A percentile compares a stretch with the other conserved stretches of the same genome.
These are phyloP conservation scores for Yamadazyma kanchanaburiensis DNA, from an alignment of 1,139 yeast genomes.

Conservation along the genomic window DNA sequence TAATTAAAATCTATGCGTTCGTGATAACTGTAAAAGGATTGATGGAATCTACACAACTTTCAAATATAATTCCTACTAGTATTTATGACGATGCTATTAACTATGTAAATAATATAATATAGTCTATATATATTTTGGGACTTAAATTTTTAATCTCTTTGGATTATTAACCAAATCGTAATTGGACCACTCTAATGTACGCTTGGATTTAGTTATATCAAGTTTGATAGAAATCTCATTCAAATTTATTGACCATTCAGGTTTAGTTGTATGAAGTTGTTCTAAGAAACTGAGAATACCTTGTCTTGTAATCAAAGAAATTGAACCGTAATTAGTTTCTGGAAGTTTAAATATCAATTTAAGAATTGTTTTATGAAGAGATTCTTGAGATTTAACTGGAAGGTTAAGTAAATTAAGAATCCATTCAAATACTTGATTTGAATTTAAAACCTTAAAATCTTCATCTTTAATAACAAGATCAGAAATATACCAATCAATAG, in stretches of 20 bases:
- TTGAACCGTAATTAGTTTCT: constrained; percentile 58
- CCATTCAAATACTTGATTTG: constrained; percentile 52
- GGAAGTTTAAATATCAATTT: constrained; percentile 49
- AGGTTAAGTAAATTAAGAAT: constrained; percentile 51
- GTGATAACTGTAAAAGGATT: constrained; percentile 17
- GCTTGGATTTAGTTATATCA: constrained; percentile 41
- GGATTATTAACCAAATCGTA: constrained; percentile 42
- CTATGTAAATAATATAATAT: constrained; percentile 4
- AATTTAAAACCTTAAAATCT: constrained; percentile 10
- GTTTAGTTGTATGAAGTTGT: constrained; percentile 23
- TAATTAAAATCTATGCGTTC: constrained; percentile 15
- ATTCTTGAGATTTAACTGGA: constrained; percentile 30
- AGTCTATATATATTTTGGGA: not conserved
- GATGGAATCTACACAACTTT: constrained; percentile 16
- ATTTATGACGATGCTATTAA: constrained; percentile 3
- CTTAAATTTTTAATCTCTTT: constrained; percentile 31
- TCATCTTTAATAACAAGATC: constrained; percentile 2
- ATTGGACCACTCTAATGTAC: constrained; percentile 60
- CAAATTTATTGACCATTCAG: constrained; percentile 33
- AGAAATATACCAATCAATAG: constrained; percentile 12
- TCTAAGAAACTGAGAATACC: constrained; percentile 55
- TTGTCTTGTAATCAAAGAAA: constrained; percentile 58
- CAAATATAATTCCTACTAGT: constrained; percentile 3
- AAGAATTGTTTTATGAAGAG: constrained; percentile 31
- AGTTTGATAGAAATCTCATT: constrained; percentile 47